These are phyloP conservation scores for Trichophaea hybrida DNA, from an alignment of 2,329 filamentous ascomycete genomes.

Conservation along the genomic window DNA sequence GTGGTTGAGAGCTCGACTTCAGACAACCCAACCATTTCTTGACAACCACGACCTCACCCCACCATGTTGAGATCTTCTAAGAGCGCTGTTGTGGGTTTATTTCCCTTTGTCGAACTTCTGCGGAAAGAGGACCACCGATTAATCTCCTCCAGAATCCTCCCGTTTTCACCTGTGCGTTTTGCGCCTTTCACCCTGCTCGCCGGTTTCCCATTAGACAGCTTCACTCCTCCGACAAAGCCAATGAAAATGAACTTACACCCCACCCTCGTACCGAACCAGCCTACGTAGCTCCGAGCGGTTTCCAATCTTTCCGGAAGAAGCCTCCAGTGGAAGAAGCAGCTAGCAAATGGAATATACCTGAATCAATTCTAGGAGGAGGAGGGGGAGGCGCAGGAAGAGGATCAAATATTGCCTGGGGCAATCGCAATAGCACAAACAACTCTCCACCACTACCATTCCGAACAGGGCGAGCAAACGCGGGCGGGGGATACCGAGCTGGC, in stretches of 20 bases:
- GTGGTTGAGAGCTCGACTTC: too few species aligned
- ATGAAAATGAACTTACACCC: neutral
- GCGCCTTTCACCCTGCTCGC: neutral
- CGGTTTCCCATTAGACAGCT: constrained; percentile 1
- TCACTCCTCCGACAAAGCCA: neutral
- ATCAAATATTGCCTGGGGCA: neutral
- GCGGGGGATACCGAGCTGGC: neutral
- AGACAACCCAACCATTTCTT: neutral
- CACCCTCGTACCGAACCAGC: neutral
- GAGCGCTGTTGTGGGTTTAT: neutral
- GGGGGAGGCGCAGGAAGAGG: neutral
- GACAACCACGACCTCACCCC: neutral
- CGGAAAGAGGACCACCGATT: neutral
- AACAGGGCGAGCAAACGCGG: neutral
- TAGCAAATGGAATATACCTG: neutral
- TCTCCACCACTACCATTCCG: neutral
- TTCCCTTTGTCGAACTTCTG: neutral
- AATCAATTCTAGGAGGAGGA: neutral
- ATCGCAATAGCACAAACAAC: neutral
- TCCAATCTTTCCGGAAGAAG: neutral
- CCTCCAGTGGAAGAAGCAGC: neutral
- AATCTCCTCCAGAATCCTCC: neutral
- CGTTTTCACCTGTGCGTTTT: neutral
- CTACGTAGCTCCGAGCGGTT: neutral
- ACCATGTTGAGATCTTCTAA: neutral